A percentile compares a stretch with the other conserved stretches of the same genome.
Evolutionary conservation across 768 basidiomycete genomes (phyloP).

Genomic region (Rhodotorula kratochvilovae): DNA sequence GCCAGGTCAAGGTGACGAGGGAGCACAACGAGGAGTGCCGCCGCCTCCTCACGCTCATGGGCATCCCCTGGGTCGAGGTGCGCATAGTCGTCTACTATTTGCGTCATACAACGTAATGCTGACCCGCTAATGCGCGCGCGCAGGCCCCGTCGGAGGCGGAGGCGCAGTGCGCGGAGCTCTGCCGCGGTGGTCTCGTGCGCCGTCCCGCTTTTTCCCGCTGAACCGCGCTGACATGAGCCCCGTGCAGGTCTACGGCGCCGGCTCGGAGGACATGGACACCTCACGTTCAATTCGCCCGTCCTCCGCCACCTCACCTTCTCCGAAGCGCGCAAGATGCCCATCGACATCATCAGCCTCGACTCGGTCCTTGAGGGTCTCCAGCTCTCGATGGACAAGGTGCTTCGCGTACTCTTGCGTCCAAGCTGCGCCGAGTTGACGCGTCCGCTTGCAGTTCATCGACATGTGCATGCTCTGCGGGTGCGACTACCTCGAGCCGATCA

Average conservation of each 20-base stretch:
- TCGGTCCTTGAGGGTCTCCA: constrained; percentile 79
- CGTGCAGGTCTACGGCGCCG: constrained; percentile 83
- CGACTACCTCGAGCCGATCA: constrained; percentile 98
- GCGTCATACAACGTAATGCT: not conserved
- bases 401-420: constrained; percentile 11
- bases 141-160: constrained; percentile 98
- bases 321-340: constrained; percentile 94
- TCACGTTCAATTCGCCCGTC: constrained; percentile 88
- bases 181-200: constrained; percentile 82
- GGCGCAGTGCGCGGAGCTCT: constrained; percentile 96
- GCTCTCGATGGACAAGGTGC: constrained; percentile 85
- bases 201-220: not conserved
- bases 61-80: constrained; percentile 89
- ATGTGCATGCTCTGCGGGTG: constrained; percentile 94
- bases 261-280: constrained; percentile 99
- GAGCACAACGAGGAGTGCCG: constrained; percentile 96
- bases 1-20: constrained; percentile 88
- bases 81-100: constrained; percentile 44
- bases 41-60: constrained; percentile 82
- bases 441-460: constrained; percentile 71
- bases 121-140: not conserved
- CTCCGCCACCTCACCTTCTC: constrained; percentile 96
- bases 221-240: not conserved
- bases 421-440: not conserved
- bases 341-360: constrained; percentile 80